Evolutionary conservation across 345 rosid species (phyloP).

Genomic region (Raphanus sativus): DNA sequence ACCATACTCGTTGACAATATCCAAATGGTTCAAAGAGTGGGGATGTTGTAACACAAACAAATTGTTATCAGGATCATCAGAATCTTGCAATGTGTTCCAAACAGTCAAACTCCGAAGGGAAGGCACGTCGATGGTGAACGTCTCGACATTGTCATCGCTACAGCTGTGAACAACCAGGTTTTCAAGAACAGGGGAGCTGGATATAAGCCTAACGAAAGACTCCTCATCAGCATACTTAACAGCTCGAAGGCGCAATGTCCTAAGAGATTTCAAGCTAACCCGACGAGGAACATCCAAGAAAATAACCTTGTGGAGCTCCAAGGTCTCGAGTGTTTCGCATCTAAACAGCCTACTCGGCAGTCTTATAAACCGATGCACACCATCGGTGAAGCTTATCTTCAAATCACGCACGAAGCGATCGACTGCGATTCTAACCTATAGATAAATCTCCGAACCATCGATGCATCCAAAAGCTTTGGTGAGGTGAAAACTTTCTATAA

Average conservation of each 20-base stretch:
- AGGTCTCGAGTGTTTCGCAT: conserved; percentile 20
- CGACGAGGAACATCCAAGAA: conserved; percentile 3
- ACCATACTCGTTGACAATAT: background rate
- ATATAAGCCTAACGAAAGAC: conserved; percentile 2
- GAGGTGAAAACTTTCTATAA: conserved; percentile 14
- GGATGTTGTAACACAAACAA: conserved; percentile 11
- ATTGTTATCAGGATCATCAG: background rate
- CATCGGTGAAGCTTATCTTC: background rate
- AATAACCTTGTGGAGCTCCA: background rate
- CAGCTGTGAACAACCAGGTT: background rate
- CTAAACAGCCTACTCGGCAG: conserved; percentile 12
- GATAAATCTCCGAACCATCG: background rate
- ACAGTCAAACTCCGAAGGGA: conserved; percentile 2
- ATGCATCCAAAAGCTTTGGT: background rate
- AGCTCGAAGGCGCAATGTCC: background rate
- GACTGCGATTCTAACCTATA: conserved; percentile 14
- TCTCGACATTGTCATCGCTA: background rate
- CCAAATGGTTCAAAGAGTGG: conserved; percentile 6
- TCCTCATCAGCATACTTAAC: conserved; percentile 1
- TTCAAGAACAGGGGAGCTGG: background rate
- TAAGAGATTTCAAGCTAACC: background rate
- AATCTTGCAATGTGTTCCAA: background rate
- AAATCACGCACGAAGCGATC: conserved; percentile 6
- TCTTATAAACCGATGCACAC: background rate
- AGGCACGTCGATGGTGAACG: background rate